These are phyloP conservation scores for Lasiodiplodia sp. DNA, from an alignment of 2,329 filamentous ascomycete species.

Conservation along the genomic window DNA sequence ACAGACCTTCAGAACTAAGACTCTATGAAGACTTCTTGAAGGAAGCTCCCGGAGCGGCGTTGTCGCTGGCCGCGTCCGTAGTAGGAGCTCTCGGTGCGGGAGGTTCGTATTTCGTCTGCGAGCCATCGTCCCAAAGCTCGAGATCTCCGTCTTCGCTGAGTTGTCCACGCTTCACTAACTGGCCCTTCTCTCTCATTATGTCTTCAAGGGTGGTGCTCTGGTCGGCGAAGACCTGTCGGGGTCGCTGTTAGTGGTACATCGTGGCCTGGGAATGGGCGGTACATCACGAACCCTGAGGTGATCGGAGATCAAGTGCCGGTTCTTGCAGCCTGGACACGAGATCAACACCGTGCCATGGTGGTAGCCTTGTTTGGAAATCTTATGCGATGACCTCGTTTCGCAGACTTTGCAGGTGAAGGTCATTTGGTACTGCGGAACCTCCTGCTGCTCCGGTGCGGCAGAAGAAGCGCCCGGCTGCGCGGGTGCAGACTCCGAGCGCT, in stretches of 20 bases:
- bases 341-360: constrained; percentile 89
- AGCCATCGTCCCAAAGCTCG: constrained; percentile 87
- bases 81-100: not conserved
- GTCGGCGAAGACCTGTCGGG: constrained; percentile 74
- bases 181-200: constrained; percentile 77
- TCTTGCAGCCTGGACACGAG: constrained; percentile 84
- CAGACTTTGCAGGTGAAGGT: constrained; percentile 95
- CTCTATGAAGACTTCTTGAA: not conserved
- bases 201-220: constrained; percentile 76
- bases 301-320: constrained; percentile 90
- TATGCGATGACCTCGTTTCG: constrained; percentile 78
- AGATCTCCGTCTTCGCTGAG: constrained; percentile 82
- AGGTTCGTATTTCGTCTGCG: constrained; percentile 36
- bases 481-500: constrained; percentile 57
- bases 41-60: not conserved
- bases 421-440: constrained; percentile 68
- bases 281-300: constrained; percentile 68
- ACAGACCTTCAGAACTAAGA: not conserved
- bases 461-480: constrained; percentile 46
- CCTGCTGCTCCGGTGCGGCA: not conserved
- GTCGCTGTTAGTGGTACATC: not conserved
- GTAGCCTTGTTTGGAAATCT: constrained; percentile 92
- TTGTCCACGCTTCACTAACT: constrained; percentile 73
- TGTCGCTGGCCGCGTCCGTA: not conserved
- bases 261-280: too few species aligned